phyloP scores from a whole-genome alignment of 495 filamentous ascomycete genomes.

The Talaromyces ruber region DNA sequence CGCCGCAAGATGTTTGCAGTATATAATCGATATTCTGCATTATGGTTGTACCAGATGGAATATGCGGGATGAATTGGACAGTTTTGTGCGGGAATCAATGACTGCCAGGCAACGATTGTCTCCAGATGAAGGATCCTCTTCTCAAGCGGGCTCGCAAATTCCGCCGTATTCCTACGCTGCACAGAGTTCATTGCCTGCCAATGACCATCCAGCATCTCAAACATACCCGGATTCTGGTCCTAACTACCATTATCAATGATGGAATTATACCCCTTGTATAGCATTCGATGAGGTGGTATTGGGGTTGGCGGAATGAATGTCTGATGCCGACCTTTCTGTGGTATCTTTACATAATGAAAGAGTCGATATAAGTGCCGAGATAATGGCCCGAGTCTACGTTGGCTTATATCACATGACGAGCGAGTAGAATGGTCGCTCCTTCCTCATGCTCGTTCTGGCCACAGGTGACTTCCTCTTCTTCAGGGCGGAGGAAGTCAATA shows the following conservation, averaged over 20 bases:
- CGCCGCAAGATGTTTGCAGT: conserved; percentile 24
- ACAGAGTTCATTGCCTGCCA: not conserved
- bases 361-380: not conserved
- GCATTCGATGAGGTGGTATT: not conserved
- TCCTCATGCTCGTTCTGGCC: not conserved
- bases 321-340: not conserved
- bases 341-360: not conserved
- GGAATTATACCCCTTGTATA: not conserved
- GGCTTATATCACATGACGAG: not conserved
- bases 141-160: not conserved
- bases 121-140: not conserved
- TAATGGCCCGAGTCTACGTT: not conserved
- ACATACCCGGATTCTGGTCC: not conserved
- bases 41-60: conserved; percentile 29
- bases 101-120: not conserved
- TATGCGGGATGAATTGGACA: conserved; percentile 16
- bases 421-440: not conserved
- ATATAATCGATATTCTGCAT: conserved; percentile 24
- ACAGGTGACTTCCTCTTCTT: not conserved
- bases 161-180: not conserved
- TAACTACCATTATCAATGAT: not conserved
- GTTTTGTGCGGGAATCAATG: conserved; percentile 23
- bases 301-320: not conserved
- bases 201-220: not conserved
- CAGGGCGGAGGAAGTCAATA: not conserved